A percentile compares a stretch with the other conserved stretches of the same genome.
Evolutionary conservation across 805 yeast genomes (phyloP).

Genomic region (Priceomyces carsonii): DNA sequence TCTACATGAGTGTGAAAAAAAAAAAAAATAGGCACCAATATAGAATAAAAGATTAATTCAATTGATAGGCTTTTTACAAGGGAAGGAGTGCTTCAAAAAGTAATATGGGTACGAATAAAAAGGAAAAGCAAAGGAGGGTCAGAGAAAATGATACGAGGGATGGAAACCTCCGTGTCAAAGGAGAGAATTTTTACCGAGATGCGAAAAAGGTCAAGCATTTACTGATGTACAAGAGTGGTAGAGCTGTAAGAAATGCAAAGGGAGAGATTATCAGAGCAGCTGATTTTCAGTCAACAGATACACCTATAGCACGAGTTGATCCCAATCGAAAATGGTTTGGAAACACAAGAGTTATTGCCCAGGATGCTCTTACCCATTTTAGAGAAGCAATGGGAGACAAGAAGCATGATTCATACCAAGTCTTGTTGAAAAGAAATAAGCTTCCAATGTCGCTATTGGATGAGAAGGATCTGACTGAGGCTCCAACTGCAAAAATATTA

Average conservation of each 20-base stretch:
- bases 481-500: conserved; percentile 76
- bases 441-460: conserved; percentile 94
- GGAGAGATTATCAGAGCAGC: conserved; percentile 92
- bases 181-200: conserved; percentile 95
- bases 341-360: conserved; percentile 95
- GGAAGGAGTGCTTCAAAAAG: not conserved
- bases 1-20: not conserved
- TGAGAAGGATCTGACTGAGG: conserved; percentile 74
- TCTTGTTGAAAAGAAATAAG: conserved; percentile 82
- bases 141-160: conserved; percentile 82
- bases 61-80: not conserved
- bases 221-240: conserved; percentile 91
- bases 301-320: conserved; percentile 90
- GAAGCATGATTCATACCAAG: conserved; percentile 80
- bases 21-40: too few relatives aligned
- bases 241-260: conserved; percentile 79
- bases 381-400: conserved; percentile 91
- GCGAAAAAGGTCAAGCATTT: conserved; percentile 87
- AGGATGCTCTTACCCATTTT: conserved; percentile 92
- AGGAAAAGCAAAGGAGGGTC: conserved; percentile 82
- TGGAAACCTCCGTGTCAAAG: conserved; percentile 91
- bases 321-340: conserved; percentile 98
- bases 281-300: conserved; percentile 78
- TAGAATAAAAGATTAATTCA: not conserved
- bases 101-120: conserved; percentile 88